Evolutionary conservation across 805 yeast species (phyloP).

Genomic region (Hermanozyma aechmeae): DNA sequence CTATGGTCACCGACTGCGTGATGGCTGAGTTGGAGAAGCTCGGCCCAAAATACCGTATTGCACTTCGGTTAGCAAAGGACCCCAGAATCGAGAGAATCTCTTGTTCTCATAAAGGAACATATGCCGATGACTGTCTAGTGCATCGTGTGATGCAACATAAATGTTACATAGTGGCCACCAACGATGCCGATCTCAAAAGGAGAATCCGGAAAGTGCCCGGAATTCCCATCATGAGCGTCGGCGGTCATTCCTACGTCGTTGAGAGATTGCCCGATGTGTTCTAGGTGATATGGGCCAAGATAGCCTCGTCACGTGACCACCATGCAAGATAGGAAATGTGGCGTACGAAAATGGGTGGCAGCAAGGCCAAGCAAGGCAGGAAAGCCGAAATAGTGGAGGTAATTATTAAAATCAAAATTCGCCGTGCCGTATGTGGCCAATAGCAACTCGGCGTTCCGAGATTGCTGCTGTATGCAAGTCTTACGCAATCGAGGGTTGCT

Average conservation of each 20-base stretch:
- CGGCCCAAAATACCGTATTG: slow-evolving; percentile 92
- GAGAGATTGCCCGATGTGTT: slow-evolving; percentile 95
- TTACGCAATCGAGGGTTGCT: background rate
- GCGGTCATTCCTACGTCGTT: slow-evolving; percentile 83
- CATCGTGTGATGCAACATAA: slow-evolving; percentile 91
- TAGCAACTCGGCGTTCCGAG: background rate
- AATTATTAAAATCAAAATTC: no score
- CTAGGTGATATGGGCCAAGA: slow-evolving; percentile 18
- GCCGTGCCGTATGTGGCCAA: background rate
- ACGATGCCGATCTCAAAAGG: slow-evolving; percentile 93
- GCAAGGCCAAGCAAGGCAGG: background rate
- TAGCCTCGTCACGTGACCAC: background rate
- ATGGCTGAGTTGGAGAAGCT: slow-evolving; percentile 95
- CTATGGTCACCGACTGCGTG: slow-evolving; percentile 93
- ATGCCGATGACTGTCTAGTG: slow-evolving; percentile 97
- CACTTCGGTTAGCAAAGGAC: slow-evolving; percentile 85
- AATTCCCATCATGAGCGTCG: slow-evolving; percentile 94
- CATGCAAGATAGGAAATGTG: background rate
- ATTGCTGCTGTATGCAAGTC: slow-evolving; percentile 1
- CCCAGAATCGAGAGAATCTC: slow-evolving; percentile 81
- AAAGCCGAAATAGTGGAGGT: background rate
- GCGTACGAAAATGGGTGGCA: no score
- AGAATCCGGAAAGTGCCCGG: slow-evolving; percentile 96
- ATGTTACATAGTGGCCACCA: slow-evolving; percentile 94
- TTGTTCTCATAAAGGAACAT: slow-evolving; percentile 91